Conservation (phyloP, 78 protist species). For the Dictyostelium firmibasis region DNA sequence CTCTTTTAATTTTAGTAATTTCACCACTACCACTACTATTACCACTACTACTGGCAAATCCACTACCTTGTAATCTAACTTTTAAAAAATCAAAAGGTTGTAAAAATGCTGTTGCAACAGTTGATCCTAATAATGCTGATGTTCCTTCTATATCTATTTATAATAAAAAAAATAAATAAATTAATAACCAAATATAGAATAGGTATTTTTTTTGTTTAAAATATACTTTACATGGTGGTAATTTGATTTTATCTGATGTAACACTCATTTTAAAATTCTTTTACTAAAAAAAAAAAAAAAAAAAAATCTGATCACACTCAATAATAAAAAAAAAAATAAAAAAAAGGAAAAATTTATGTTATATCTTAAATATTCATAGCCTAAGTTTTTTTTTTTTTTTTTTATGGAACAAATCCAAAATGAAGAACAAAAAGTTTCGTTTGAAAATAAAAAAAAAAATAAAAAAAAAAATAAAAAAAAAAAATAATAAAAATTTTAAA, state of each 20-base stretch:
- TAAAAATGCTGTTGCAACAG: slow-evolving; percentile 44
- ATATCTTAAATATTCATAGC: too few relatives aligned
- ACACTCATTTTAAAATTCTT: too few relatives aligned
- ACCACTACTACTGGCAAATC: neutral
- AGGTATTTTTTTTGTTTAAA: too few relatives aligned
- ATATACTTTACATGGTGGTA: slow-evolving; percentile 19
- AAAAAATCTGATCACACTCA: too few relatives aligned
- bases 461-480: too few relatives aligned
- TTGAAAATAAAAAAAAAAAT: too few relatives aligned
- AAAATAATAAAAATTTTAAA: too few relatives aligned
- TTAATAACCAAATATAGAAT: neutral
- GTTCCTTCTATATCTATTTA: slow-evolving; percentile 35
- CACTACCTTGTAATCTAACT: slow-evolving; percentile 61
- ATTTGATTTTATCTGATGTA: neutral
- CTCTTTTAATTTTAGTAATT: neutral
- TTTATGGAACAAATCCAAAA: too few relatives aligned
- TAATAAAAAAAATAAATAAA: neutral
- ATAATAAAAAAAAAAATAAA: too few relatives aligned
- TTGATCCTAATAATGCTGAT: slow-evolving; percentile 53
- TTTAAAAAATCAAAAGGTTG: slow-evolving; percentile 77
- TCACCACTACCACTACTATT: neutral
- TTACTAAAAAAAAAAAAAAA: too few relatives aligned
- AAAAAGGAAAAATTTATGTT: too few relatives aligned
- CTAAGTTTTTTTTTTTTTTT: too few relatives aligned
- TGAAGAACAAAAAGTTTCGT: neutral